Base-by-base conservation (phyloP, 2,329 filamentous ascomycete genomes). In the Alternaria angustiovoidea region DNA sequence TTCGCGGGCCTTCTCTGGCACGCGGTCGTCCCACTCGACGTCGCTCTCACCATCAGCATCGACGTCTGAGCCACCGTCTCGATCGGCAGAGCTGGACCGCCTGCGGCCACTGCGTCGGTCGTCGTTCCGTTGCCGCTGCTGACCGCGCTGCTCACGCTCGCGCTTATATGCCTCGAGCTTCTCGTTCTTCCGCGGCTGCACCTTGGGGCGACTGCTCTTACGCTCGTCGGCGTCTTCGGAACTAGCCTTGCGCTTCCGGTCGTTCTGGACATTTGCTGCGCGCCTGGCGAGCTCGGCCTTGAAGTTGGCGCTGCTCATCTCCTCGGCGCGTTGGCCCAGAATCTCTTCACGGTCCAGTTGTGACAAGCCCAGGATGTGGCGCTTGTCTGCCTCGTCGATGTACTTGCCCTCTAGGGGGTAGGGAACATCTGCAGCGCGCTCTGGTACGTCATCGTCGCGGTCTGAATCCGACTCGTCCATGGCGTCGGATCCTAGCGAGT, bases 301-400 rank as follows among this genome's bases (percentile, higher is more conserved):
- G 80, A 97, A 94, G 61, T 91, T 87, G 69, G 91, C 89, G 53
- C 89, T 89, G 73, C 95, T 91, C 59, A 94, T 89, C 76, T 95
- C 89, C 70, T 92, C 88, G 36, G 91, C 90, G 66, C 95, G 92
- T 68, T 96, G 92, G 20, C 93, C 94, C 7, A 99, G 86, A 44
- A 97, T 89, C 75, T 93, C 88, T 79, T 99, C 95, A 64, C 94
- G 91, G 75, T 96, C 89, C 52, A 98, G 89, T 81, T 98, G 94
- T 30, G 93, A 90, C 86, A 97, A 88, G 57, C 85, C 87, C 86
- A 95, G 89, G 63, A 99, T 95, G 52, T 91, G 68, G 9, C 77
- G 74, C 69, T 80, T 83, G 66, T 84, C 83, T 65, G 83, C 82
- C 59, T 81, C 82, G 71, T 88, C 85, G 61, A 86, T 84, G 76